Evolutionary conservation across 225 moss, liverwort and hornwort genomes (phyloP).

Genomic region (Marchantia polymorpha): DNA sequence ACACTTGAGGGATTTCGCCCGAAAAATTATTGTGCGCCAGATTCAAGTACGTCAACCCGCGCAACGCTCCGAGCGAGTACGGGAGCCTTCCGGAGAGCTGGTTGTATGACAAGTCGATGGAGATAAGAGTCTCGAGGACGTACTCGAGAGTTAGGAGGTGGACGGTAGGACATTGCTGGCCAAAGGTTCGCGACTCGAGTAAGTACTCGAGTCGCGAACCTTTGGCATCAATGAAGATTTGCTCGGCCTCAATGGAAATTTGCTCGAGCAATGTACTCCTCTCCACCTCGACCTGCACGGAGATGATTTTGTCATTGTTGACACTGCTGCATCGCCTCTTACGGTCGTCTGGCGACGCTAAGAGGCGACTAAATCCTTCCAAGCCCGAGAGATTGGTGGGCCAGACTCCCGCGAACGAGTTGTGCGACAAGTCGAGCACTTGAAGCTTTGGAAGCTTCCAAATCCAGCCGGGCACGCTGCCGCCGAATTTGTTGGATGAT

Average conservation of each 20-base stretch:
- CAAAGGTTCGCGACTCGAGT: too few species aligned
- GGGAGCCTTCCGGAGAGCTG: slow-evolving; percentile 1
- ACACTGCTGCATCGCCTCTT: background rate
- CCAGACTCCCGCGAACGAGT: slow-evolving; percentile 41
- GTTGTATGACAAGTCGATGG: background rate
- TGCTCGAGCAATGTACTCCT: background rate
- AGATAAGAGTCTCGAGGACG: background rate
- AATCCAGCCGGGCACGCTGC: slow-evolving; percentile 40
- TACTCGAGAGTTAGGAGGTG: too few species aligned
- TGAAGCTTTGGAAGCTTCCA: slow-evolving; percentile 40
- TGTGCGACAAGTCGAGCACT: slow-evolving; percentile 47
- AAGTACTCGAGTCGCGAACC: background rate
- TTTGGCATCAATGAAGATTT: too few species aligned
- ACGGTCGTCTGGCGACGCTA: background rate
- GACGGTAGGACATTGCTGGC: too few species aligned
- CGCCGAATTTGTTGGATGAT: slow-evolving; percentile 36
- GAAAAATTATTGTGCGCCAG: background rate
- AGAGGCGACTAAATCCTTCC: background rate
- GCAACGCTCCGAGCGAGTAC: background rate
- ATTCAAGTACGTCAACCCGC: background rate
- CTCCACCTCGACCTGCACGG: background rate
- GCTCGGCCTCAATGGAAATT: background rate
- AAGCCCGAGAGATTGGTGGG: slow-evolving; percentile 15
- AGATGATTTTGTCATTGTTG: background rate
- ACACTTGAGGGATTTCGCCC: background rate